A percentile compares a stretch with the other conserved stretches of the same genome.
These are phyloP conservation scores for Boehmeria nivea DNA, from an alignment of 306 rosid genomes.

Conservation along the genomic window DNA sequence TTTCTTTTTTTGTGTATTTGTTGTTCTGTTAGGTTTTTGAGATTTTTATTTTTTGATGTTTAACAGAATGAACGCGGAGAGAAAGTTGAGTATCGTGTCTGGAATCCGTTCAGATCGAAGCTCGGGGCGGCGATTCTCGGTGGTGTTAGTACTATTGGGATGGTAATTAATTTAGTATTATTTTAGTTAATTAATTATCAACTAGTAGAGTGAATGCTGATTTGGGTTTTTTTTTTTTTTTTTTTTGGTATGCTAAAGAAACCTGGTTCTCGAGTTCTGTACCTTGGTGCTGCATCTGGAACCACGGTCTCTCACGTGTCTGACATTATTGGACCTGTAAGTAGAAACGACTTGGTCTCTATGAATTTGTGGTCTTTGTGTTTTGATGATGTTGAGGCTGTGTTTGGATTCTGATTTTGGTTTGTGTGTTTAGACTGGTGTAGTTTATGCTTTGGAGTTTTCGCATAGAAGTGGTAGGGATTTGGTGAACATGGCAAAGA, in stretches of 20 bases:
- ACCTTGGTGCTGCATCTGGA: conserved; percentile 96
- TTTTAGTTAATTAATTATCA: no score
- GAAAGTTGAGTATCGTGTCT: conserved; percentile 69
- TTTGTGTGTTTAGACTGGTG: conserved; percentile 44
- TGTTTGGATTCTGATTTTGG: neutral
- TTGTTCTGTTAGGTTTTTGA: neutral
- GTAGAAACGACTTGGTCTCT: neutral
- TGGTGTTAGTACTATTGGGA: conserved; percentile 80
- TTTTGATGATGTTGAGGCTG: no score
- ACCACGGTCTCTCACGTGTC: conserved; percentile 97
- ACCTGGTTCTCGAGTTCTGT: conserved; percentile 79
- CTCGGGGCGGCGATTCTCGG: conserved; percentile 88
- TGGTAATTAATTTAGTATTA: conserved; percentile 29
- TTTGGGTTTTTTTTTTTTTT: no score
- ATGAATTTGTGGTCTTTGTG: neutral
- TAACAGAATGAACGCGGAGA: conserved; percentile 79
- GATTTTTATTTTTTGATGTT: neutral
- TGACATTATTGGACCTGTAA: conserved; percentile 89
- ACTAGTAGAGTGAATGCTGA: no score
- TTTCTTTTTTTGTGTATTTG: neutral
- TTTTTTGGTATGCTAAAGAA: conserved; percentile 24
- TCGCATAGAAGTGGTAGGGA: conserved; percentile 96
- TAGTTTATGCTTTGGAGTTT: conserved; percentile 91
- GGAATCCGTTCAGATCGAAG: conserved; percentile 97
- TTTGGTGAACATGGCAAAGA: conserved; percentile 93